Conservation (phyloP, 2,329 filamentous ascomycete species). For the Graphilbum fragrans region DNA sequence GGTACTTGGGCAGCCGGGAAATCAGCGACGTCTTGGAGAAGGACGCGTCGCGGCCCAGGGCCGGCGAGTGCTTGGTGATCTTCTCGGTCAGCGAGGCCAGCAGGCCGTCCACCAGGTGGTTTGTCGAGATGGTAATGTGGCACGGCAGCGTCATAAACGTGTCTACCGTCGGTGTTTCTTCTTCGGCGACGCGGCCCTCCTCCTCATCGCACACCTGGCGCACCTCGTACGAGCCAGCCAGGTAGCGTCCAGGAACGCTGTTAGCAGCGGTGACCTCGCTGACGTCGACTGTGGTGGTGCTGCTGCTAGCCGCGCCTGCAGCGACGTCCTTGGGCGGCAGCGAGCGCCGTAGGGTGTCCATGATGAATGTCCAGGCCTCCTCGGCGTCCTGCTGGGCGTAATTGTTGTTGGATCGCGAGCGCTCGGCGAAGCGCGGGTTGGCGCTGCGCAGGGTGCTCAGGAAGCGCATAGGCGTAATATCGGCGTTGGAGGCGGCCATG, state of each 20-base stretch:
- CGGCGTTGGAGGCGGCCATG: slow-evolving; percentile 80
- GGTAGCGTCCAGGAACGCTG: slow-evolving; percentile 34
- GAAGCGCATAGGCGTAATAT: slow-evolving; percentile 76
- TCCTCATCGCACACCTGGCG: slow-evolving; percentile 75
- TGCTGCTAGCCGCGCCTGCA: background rate
- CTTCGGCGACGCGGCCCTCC: slow-evolving; percentile 43
- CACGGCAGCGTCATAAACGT: slow-evolving; percentile 88
- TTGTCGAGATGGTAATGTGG: slow-evolving; percentile 78
- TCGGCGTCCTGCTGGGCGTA: slow-evolving; percentile 98
- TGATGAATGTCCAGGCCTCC: slow-evolving; percentile 94
- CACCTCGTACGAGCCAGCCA: slow-evolving; percentile 71
- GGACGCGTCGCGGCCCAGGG: slow-evolving; percentile 62
- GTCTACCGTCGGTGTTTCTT: slow-evolving; percentile 48
- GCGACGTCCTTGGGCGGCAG: slow-evolving; percentile 48
- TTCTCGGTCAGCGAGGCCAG: slow-evolving; percentile 71
- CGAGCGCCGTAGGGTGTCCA: slow-evolving; percentile 70
- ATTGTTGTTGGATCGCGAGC: slow-evolving; percentile 65
- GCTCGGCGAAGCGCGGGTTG: slow-evolving; percentile 90
- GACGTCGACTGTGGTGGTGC: background rate
- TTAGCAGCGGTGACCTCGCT: background rate
- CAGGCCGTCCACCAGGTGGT: slow-evolving; percentile 85
- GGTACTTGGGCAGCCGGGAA: slow-evolving; percentile 80
- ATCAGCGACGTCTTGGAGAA: slow-evolving; percentile 93
- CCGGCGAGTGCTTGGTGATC: slow-evolving; percentile 77
- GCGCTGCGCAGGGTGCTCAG: slow-evolving; percentile 64